Conservation (phyloP, 2,329 filamentous ascomycete species). For the Onygena corvina region DNA sequence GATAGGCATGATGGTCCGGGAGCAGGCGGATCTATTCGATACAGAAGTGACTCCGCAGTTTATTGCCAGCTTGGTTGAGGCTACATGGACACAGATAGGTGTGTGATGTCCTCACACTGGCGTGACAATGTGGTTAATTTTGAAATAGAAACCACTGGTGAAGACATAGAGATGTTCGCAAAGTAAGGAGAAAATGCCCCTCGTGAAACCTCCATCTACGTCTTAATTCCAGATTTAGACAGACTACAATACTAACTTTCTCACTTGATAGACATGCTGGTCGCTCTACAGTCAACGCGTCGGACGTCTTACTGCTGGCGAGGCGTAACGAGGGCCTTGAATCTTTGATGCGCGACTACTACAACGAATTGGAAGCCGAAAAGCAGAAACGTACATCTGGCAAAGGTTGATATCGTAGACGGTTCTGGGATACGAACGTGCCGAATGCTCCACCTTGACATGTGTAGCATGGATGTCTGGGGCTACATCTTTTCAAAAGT, state of each 20-base stretch:
- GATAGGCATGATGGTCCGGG: conserved; percentile 77
- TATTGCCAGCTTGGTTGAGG: conserved; percentile 71
- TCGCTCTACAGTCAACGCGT: conserved; percentile 63
- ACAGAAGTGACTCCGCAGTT: conserved; percentile 87
- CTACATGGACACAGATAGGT: conserved; percentile 83
- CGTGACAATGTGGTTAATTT: background rate
- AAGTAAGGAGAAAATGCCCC: conserved; percentile 28
- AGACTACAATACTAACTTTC: background rate
- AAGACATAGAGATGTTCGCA: conserved; percentile 54
- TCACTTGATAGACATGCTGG: conserved; percentile 57
- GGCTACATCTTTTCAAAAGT: too few relatives aligned
- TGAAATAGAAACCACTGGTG: conserved; percentile 39
- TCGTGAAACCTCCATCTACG: background rate
- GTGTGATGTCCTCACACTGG: conserved; percentile 14
- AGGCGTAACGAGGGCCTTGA: conserved; percentile 78
- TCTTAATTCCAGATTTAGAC: background rate
- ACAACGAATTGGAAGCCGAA: conserved; percentile 20
- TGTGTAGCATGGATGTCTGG: too few relatives aligned
- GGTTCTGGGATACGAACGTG: background rate
- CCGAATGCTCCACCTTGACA: too few relatives aligned
- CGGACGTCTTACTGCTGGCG: conserved; percentile 78
- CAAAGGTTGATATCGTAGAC: background rate
- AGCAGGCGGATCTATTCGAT: conserved; percentile 59
- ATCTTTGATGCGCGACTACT: conserved; percentile 47
- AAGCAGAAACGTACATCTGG: background rate